A percentile compares a stretch with the other conserved stretches of the same genome.
These are phyloP conservation scores for Fusarium oligoseptatum DNA, from an alignment of 2,329 filamentous ascomycete genomes.

Conservation along the genomic window DNA sequence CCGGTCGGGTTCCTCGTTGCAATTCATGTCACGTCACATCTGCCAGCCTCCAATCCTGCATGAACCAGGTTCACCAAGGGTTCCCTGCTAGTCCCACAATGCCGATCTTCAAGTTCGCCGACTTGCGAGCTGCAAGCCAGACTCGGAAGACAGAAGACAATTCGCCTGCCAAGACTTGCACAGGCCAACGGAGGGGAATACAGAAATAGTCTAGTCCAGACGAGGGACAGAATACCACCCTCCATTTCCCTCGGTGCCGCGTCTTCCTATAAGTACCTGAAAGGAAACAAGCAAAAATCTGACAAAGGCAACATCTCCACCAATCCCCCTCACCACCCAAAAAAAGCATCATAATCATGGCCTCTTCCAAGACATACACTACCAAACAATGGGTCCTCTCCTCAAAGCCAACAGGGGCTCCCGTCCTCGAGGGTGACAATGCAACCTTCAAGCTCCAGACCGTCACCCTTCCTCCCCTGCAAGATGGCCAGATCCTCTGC, in stretches of 20 bases:
- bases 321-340: slow-evolving; percentile 14
- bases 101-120: neutral
- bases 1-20: slow-evolving; percentile 21
- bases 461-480: slow-evolving; percentile 40
- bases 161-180: slow-evolving; percentile 3
- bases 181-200: slow-evolving; percentile 21
- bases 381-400: slow-evolving; percentile 50
- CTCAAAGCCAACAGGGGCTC: slow-evolving; percentile 44
- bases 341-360: slow-evolving; percentile 31
- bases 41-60: neutral
- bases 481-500: slow-evolving; percentile 47
- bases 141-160: neutral
- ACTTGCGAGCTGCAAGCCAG: neutral
- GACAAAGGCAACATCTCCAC: slow-evolving; percentile 8
- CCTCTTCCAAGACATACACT: slow-evolving; percentile 39
- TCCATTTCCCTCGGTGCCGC: neutral
- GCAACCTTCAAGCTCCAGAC: slow-evolving; percentile 47
- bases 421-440: slow-evolving; percentile 43
- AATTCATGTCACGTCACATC: neutral
- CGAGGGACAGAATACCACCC: neutral
- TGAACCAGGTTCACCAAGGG: slow-evolving; percentile 2
- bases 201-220: slow-evolving; percentile 23
- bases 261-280: slow-evolving; percentile 7
- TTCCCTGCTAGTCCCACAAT: slow-evolving; percentile 11
- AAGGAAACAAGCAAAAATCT: neutral